phyloP scores from a whole-genome alignment of 2,329 filamentous ascomycete genomes.

The Claviceps sp. region DNA sequence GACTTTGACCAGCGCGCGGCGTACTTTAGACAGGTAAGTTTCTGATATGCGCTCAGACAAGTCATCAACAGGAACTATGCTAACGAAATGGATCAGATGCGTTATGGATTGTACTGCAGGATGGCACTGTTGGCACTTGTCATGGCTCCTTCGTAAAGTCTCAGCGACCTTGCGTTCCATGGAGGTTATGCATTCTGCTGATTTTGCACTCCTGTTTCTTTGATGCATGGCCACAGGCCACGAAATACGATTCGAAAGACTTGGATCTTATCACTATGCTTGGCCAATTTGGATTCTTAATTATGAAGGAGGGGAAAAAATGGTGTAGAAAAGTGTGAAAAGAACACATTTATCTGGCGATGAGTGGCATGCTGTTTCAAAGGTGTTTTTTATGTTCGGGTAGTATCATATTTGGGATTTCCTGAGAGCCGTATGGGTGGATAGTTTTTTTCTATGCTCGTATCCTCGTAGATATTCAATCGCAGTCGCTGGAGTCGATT shows the following conservation, averaged over 20 bases:
- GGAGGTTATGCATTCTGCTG: background rate
- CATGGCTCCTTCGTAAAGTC: conserved; percentile 36
- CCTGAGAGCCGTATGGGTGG: background rate
- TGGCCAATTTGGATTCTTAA: too few relatives aligned
- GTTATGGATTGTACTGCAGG: conserved; percentile 91
- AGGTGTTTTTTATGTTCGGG: too few relatives aligned
- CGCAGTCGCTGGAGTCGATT: conserved; percentile 5
- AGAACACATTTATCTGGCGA: too few relatives aligned
- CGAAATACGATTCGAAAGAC: background rate
- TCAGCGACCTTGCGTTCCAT: background rate
- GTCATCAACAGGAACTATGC: background rate
- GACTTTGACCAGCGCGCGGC: conserved; percentile 94
- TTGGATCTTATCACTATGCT: background rate
- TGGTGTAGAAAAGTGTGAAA: too few relatives aligned
- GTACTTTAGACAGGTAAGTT: conserved; percentile 95
- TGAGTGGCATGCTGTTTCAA: too few relatives aligned
- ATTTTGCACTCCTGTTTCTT: background rate
- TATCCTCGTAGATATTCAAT: background rate
- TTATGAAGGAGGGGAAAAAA: too few relatives aligned
- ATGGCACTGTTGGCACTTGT: conserved; percentile 95
- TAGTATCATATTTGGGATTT: background rate
- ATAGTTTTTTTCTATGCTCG: background rate
- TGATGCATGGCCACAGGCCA: background rate
- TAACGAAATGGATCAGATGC: conserved; percentile 51
- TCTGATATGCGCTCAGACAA: background rate